These are phyloP conservation scores for Fragaria ananassa DNA, from an alignment of 306 rosid species.

Conservation along the genomic window DNA sequence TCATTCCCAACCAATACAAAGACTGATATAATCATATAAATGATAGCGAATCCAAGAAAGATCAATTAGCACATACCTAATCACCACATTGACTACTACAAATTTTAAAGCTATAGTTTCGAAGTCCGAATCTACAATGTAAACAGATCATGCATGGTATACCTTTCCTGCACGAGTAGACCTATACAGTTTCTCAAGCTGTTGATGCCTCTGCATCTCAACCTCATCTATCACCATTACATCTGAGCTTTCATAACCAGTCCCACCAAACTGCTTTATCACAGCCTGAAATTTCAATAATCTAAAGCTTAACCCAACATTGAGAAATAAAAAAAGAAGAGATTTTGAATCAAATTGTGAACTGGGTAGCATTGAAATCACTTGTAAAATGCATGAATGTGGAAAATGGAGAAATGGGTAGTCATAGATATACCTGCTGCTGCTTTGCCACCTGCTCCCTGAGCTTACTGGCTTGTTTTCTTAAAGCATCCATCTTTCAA, in stretches of 20 bases:
- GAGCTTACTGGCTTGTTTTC: constrained; percentile 85
- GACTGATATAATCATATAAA: background rate
- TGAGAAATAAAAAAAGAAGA: background rate
- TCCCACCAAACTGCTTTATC: constrained; percentile 77
- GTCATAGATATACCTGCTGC: constrained; percentile 49
- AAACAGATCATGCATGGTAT: background rate
- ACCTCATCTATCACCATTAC: constrained; percentile 87
- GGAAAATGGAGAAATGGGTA: background rate
- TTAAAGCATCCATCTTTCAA: constrained; percentile 67
- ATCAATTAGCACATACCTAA: background rate
- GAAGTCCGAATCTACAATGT: background rate
- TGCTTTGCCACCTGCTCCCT: constrained; percentile 94
- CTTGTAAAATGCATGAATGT: background rate
- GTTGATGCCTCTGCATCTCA: constrained; percentile 96
- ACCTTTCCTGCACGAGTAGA: constrained; percentile 94
- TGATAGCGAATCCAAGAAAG: background rate
- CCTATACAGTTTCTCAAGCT: constrained; percentile 72
- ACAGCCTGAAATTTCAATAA: constrained; percentile 55
- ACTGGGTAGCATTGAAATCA: background rate
- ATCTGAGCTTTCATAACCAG: constrained; percentile 89
- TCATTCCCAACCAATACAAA: background rate
- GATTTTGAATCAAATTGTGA: background rate
- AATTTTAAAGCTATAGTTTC: background rate
- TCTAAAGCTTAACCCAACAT: background rate
- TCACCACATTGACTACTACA: background rate